Conservation (phyloP, 1,284 basidiomycete species). For the Cryptococcus sp. region DNA sequence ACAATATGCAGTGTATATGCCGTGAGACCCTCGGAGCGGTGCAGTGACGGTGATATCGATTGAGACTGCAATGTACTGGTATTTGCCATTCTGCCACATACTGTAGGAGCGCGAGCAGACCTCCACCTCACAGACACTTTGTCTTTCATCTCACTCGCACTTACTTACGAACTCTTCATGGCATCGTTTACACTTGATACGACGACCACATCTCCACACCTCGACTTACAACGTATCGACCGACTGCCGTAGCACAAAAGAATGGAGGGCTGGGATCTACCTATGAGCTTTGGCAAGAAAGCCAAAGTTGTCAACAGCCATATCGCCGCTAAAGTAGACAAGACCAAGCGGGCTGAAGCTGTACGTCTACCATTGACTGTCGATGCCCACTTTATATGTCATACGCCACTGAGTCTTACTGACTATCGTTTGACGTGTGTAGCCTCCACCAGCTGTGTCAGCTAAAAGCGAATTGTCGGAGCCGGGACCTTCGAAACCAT, state of each 20-base stretch:
- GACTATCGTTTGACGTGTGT: not conserved
- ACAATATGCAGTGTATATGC: too few species aligned
- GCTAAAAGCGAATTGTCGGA: not conserved
- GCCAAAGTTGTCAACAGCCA: slow-evolving; percentile 36
- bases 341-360: slow-evolving; percentile 46
- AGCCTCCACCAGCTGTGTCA: slow-evolving; percentile 2
- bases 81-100: slow-evolving; percentile 1
- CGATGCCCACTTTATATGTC: not conserved
- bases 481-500: slow-evolving; percentile 16
- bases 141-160: not conserved
- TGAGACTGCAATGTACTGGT: too few species aligned
- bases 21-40: too few species aligned
- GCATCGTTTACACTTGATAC: too few species aligned
- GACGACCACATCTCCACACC: too few species aligned
- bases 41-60: too few species aligned
- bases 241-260: slow-evolving; percentile 1
- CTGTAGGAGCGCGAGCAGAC: not conserved
- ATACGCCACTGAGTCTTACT: not conserved
- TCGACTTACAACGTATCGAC: not conserved
- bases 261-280: slow-evolving; percentile 52
- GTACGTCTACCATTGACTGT: slow-evolving; percentile 1
- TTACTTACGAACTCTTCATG: not conserved
- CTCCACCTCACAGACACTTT: not conserved
- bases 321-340: slow-evolving; percentile 44
- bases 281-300: slow-evolving; percentile 55